Evolutionary conservation across 768 basidiomycete genomes (phyloP).

Genomic region (Russula sp.): DNA sequence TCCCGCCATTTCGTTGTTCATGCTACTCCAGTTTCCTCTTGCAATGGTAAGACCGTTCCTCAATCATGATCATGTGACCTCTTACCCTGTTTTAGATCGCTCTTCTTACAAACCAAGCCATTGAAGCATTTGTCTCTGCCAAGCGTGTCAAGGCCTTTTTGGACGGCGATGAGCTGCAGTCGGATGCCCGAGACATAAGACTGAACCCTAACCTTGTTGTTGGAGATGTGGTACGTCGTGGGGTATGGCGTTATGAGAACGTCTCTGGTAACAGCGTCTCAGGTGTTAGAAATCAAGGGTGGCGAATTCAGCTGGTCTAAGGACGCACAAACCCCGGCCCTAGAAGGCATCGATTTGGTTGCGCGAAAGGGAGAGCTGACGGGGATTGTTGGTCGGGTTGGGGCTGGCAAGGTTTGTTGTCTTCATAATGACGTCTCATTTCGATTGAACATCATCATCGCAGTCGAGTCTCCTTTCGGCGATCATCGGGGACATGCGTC

Average conservation of each 20-base stretch:
- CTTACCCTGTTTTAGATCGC: conserved; percentile 47
- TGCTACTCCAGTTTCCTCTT: conserved; percentile 82
- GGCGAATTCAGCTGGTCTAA: conserved; percentile 84
- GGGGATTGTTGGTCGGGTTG: conserved; percentile 85
- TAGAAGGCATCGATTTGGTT: conserved; percentile 73
- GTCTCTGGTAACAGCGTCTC: neutral
- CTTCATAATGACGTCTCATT: conserved; percentile 15
- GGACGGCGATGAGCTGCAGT: conserved; percentile 73
- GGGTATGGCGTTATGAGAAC: neutral
- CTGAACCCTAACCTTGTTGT: conserved; percentile 41
- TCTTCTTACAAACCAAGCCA: conserved; percentile 73
- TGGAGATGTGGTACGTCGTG: conserved; percentile 56
- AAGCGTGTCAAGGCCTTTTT: conserved; percentile 76
- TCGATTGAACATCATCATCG: conserved; percentile 17
- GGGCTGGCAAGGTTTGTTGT: conserved; percentile 74
- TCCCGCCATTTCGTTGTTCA: conserved; percentile 90
- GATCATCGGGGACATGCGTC: conserved; percentile 84
- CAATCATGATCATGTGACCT: neutral
- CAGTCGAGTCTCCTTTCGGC: conserved; percentile 75
- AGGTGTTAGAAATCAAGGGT: conserved; percentile 65
- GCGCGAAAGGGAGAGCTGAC: conserved; percentile 83
- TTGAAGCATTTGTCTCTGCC: conserved; percentile 84
- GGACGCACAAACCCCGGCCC: conserved; percentile 52
- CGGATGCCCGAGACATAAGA: conserved; percentile 63
- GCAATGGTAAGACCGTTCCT: conserved; percentile 54